Evolutionary conservation across 805 yeast species (phyloP), one percentile per base, ranked within the genome.

Genomic region (Tanozyma kutaoensis): DNA sequence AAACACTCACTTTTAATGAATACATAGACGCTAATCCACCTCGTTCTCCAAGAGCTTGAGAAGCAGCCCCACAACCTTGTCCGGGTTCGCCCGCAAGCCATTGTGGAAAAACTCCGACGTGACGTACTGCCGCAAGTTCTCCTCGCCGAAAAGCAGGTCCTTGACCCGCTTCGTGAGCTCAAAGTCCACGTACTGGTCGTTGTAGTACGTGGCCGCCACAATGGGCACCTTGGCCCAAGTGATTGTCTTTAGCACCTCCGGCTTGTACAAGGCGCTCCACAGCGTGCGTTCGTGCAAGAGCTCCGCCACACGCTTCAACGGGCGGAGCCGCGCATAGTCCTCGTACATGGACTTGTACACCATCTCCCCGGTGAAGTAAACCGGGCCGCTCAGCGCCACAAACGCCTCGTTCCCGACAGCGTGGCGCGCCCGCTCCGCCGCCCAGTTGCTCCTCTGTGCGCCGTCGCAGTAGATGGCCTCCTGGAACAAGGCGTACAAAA

Each of bases 391-490:
- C 15, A 12, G 24, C 14, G 8, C 33, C 4, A 50, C 51, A 33
- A 50, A 59, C 12, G 29, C 30, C 16, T 36, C 34, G 33, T 50
- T 43, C 9, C 39, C 52, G 12, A 40, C 34, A 3, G 20, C 26
- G 22, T 45, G 38, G 33, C 64, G 45, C 25, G 47, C 33, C 25
- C 62, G 46, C 11, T 63, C 60, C 2, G 74, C 75, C 5, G 67
- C 44, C 77, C 77, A 71, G 26, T 55, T 35, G n/a, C 11, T 5
- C 20, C 20, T 8, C 9, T 17, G 4, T 20, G 29, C 7, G 0
- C 69, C 66, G 36, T 67, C 70, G 32, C 66, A 50, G 42, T 71
- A 71, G 11, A 72, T 69, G 5, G 74, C 69, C 35, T 71, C 77
- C 40, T 69, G 76, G 35, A 69, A 60, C 22, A 72, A 48, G 3